Evolutionary conservation across 106 monocot species (phyloP), one percentile per base, ranked within the genome.

Genomic region (Acorus calamus): DNA sequence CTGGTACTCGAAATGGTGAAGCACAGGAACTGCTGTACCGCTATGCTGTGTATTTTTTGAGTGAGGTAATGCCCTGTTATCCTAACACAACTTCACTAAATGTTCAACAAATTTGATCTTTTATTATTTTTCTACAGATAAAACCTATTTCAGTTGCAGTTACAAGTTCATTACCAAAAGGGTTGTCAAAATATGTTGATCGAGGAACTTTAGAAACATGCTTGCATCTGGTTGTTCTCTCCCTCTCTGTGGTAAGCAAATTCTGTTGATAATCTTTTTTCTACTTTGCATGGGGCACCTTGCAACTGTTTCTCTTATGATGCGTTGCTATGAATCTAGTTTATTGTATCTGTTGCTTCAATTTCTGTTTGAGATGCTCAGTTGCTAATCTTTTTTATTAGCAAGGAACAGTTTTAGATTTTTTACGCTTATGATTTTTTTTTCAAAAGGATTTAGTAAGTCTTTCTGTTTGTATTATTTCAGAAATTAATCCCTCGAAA

Each of bases 1-100:
- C 96, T 70, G 96, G 96, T 50, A 83, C 87, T 48, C 84, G 67
- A 83, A 96, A 79, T 85, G 82, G 69, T 57, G 87, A 87, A 74
- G 96, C 83, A 42, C 91, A 88, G 56, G 87, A 91, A 62, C 74
- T 96, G 59, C 87, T 96, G 56, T 88, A 96, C 63, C 67, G 68
- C 60, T 96, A 96, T 75, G 80, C 80, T 44, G 42, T 78, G 6
- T 85, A 88, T 77, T 85, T 96, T 74, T 75, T 96, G 2, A 91
- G 87, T 73, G 96, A 96, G 87, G 96, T 87, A 69, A 10, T 41
- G 46, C 8, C 50, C 41, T 2, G 4, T 70, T 28, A 7, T 46
- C 10, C 10, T 69, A 46, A 6, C 46, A 57, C 47, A 56, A 14
- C 11, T 46, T 6, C 46, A 57, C 8, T 56, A 11, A 46, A 7